phyloP scores from a whole-genome alignment of 116 monocot genomes.

The Phalaenopsis hybrid region DNA sequence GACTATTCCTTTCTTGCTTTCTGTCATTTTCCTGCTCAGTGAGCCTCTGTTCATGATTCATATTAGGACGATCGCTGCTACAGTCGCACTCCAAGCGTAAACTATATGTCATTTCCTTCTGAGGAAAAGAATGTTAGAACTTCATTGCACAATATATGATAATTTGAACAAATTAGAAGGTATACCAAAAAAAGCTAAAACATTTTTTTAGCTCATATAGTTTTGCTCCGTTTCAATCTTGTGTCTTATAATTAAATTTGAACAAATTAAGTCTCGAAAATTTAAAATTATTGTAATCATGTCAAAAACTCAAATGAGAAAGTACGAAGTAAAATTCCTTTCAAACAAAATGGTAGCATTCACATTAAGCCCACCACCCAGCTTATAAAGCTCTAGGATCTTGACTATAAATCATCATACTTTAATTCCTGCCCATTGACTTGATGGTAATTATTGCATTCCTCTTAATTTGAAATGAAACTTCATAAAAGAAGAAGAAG shows the following conservation, averaged over 20 bases:
- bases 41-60: slow-evolving; percentile 59
- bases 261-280: neutral
- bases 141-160: neutral
- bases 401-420: too few species aligned
- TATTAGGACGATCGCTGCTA: slow-evolving; percentile 73
- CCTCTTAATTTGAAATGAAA: too few species aligned
- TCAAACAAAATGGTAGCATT: neutral
- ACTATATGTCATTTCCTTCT: slow-evolving; percentile 64
- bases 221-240: neutral
- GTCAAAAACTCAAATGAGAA: neutral
- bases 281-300: neutral
- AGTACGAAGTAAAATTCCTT: neutral
- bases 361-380: neutral
- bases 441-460: too few species aligned
- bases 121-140: neutral
- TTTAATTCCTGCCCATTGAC: too few species aligned
- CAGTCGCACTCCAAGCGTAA: slow-evolving; percentile 57
- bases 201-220: neutral
- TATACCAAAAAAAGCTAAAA: neutral
- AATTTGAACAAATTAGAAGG: neutral
- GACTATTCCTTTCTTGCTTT: slow-evolving; percentile 62
- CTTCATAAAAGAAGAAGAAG: too few species aligned
- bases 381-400: too few species aligned
- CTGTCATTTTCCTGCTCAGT: slow-evolving; percentile 62
- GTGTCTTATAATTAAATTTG: neutral